phyloP scores from a whole-genome alignment of 1,139 yeast genomes.

The Lodderomyces oxycetoniae region DNA sequence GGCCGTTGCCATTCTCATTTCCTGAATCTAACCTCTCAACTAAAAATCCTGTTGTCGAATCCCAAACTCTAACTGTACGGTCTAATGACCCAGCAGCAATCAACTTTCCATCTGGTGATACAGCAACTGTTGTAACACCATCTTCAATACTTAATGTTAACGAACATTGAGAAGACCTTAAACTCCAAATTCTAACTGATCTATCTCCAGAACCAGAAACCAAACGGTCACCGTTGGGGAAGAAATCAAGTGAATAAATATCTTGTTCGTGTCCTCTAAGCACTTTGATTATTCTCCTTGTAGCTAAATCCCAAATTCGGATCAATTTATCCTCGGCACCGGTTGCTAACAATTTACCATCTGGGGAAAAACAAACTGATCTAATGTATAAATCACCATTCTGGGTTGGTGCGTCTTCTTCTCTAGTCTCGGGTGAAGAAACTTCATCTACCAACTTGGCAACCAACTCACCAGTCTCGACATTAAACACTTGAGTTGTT shows the following conservation, averaged over 20 bases:
- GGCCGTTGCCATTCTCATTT: conserved; percentile 84
- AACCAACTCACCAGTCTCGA: conserved; percentile 84
- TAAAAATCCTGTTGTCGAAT: conserved; percentile 84
- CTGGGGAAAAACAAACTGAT: conserved; percentile 95
- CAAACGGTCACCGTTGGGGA: conserved; percentile 90
- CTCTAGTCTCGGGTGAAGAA: conserved; percentile 20
- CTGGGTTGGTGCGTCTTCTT: conserved; percentile 32
- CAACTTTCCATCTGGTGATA: conserved; percentile 88
- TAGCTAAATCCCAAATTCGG: conserved; percentile 92
- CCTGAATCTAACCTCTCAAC: conserved; percentile 94
- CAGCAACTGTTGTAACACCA: conserved; percentile 97
- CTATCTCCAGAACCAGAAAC: conserved; percentile 97
- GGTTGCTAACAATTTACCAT: conserved; percentile 91
- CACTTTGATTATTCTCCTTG: conserved; percentile 81
- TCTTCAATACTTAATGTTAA: conserved; percentile 89
- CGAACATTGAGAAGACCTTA: conserved; percentile 86
- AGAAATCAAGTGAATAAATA: conserved; percentile 90
- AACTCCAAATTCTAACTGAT: conserved; percentile 95
- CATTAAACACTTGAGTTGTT: conserved; percentile 90
- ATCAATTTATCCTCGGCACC: conserved; percentile 98
- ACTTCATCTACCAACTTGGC: conserved; percentile 83
- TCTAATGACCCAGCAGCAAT: conserved; percentile 97
- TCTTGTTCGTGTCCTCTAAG: conserved; percentile 97
- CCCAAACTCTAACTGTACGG: conserved; percentile 96
- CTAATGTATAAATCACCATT: conserved; percentile 86